Evolutionary conservation across 805 yeast genomes (phyloP).

Genomic region (Wickerhamiella allomyrinae): DNA sequence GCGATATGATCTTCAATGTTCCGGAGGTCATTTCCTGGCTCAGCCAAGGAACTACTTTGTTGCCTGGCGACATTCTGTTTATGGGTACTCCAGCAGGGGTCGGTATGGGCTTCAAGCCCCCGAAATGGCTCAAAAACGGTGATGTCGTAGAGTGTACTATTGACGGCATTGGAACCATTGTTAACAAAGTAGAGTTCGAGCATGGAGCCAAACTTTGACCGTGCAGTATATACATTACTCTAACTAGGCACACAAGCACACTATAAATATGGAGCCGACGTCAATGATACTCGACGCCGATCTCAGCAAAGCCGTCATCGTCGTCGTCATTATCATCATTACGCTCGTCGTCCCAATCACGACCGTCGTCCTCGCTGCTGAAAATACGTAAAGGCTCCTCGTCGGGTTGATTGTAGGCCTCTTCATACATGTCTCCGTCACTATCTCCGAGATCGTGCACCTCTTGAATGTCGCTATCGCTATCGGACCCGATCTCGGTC

Average conservation of each 20-base stretch:
- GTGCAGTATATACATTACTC: no score
- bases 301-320: slow-evolving; percentile 2
- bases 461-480: no score
- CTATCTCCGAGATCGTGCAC: no score
- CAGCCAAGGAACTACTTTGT: slow-evolving; percentile 37
- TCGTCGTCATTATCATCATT: background rate
- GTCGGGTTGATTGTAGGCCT: no score
- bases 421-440: no score
- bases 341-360: background rate
- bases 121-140: slow-evolving; percentile 31
- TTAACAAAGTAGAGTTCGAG: slow-evolving; percentile 23
- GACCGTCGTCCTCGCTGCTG: background rate
- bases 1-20: slow-evolving; percentile 37
- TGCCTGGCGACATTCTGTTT: slow-evolving; percentile 40
- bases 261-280: background rate
- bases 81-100: slow-evolving; percentile 48
- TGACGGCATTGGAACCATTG: slow-evolving; percentile 31
- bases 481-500: no score
- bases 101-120: slow-evolving; percentile 34
- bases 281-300: background rate
- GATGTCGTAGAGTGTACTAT: slow-evolving; percentile 32
- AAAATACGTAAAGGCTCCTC: no score
- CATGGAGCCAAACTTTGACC: background rate
- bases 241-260: background rate
- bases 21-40: slow-evolving; percentile 32